Base-by-base conservation (phyloP, 2,329 filamentous ascomycete species). In the Albophoma yamanashiensis region DNA sequence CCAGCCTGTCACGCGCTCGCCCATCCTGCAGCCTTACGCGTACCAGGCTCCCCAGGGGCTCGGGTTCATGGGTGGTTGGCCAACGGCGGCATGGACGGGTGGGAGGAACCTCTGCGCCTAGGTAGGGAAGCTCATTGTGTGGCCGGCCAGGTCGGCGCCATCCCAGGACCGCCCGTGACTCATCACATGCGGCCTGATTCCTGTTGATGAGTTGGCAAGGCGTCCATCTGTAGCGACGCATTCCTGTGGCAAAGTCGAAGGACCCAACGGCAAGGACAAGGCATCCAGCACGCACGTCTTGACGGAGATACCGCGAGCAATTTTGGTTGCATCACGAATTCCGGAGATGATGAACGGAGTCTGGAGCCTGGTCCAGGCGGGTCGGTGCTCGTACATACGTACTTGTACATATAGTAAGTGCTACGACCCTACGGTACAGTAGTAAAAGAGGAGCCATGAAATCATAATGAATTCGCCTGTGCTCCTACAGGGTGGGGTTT, bases 381-480 rank as follows among this genome's bases (percentile, higher is more conserved):
- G 55, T 55, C 59, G 27, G 6, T 11, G 11, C 34, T 31, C 27
- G 3, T 31, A 31, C 27, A 3, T 5, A 5, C 27, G 3, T 31
- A 31, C 27, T 31, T 5, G 27, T 3, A 31, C 27, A 31, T 31
- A n/a, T n/a, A n/a, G n/a, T n/a, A n/a, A n/a, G n/a, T n/a, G n/a
- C n/a, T n/a, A n/a, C n/a, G n/a, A n/a, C n/a, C n/a, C n/a, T n/a
- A n/a, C n/a, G n/a, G n/a, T n/a, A n/a, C n/a, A n/a, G n/a, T n/a
- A n/a, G n/a, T 8, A 14, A 38, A 20, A n/a, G 55, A 58, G 45
- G 39, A 55, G 45, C 53, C 52, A 60, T 63, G 58, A 56, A 60
- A 59, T 63, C 62, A 60, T 59, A 59, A 59, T 57, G 62, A 56
- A 61, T 60, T 58, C 5, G 38, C 43, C 17, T 39, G 36, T 14